phyloP scores from a whole-genome alignment of 345 rosid genomes.

The Kernera saxatilis region DNA sequence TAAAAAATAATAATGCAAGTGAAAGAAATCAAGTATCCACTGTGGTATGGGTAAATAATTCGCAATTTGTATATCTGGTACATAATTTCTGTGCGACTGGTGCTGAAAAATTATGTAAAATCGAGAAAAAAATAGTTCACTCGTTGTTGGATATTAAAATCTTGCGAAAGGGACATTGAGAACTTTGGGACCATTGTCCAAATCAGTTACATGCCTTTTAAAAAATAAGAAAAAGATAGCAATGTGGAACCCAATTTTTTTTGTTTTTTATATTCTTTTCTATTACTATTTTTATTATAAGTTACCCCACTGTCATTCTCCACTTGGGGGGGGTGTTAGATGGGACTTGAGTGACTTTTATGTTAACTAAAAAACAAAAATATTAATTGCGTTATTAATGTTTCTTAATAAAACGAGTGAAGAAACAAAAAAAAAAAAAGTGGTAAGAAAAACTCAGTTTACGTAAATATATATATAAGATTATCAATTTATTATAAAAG shows the following conservation, averaged over 20 bases:
- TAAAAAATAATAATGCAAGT: background rate
- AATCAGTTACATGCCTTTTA: background rate
- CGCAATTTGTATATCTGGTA: background rate
- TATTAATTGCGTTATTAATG: too few relatives aligned
- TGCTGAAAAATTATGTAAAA: background rate
- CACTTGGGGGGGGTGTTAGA: too few relatives aligned
- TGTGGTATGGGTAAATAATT: background rate
- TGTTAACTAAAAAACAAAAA: too few relatives aligned
- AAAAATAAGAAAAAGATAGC: background rate
- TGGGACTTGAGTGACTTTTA: too few relatives aligned
- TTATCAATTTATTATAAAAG: too few relatives aligned
- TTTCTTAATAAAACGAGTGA: too few relatives aligned
- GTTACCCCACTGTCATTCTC: background rate
- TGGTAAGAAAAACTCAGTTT: too few relatives aligned
- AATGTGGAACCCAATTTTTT: slow-evolving; percentile 12
- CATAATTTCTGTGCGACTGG: background rate
- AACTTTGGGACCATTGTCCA: slow-evolving; percentile 25
- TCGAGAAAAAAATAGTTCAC: slow-evolving; percentile 5
- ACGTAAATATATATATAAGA: too few relatives aligned
- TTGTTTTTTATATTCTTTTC: background rate
- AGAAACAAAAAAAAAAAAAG: too few relatives aligned
- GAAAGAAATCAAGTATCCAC: background rate
- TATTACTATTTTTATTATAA: background rate
- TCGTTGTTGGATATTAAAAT: slow-evolving; percentile 8
- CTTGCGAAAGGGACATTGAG: background rate